Evolutionary conservation across 1,139 yeast genomes (phyloP).

Genomic region (Pichia sp.): DNA sequence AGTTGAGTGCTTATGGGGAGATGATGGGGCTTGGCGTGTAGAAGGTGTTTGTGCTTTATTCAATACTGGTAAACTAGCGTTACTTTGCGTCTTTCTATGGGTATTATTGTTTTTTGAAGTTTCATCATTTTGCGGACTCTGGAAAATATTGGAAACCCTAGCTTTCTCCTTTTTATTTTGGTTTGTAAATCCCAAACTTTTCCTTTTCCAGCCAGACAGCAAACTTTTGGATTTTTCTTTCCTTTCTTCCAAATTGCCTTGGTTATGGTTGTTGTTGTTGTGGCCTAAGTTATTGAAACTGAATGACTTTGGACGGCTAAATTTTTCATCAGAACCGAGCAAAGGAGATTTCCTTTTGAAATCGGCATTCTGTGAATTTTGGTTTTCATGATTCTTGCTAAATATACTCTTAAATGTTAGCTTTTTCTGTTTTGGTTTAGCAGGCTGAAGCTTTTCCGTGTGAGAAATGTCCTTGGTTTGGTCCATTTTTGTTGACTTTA

Average conservation of each 20-base stretch:
- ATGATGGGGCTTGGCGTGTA: conserved; percentile 2
- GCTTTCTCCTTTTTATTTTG: background rate
- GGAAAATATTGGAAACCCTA: conserved; percentile 4
- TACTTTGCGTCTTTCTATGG: background rate
- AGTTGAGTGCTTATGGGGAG: conserved; percentile 16
- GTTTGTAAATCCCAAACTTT: conserved; percentile 19
- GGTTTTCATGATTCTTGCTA: conserved; percentile 12
- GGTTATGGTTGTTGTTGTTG: background rate
- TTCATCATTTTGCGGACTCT: background rate
- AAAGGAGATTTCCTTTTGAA: conserved; percentile 11
- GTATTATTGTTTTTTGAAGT: background rate
- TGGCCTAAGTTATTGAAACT: conserved; percentile 10
- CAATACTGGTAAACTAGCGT: conserved; percentile 12
- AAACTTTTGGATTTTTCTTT: conserved; percentile 28
- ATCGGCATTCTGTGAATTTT: background rate
- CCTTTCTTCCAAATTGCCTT: conserved; percentile 15
- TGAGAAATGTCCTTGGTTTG: background rate
- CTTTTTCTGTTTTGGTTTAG: conserved; percentile 15
- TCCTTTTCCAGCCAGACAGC: conserved; percentile 31
- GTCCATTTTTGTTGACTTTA: background rate
- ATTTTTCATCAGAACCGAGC: conserved; percentile 3
- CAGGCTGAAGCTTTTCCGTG: background rate
- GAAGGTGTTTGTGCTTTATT: background rate
- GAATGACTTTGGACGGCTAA: conserved; percentile 17
- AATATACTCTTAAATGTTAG: conserved; percentile 30